Evolutionary conservation across 352 stramenopile species (phyloP), one percentile per base, ranked within the genome.

Genomic region (Phytophthora palmivora): DNA sequence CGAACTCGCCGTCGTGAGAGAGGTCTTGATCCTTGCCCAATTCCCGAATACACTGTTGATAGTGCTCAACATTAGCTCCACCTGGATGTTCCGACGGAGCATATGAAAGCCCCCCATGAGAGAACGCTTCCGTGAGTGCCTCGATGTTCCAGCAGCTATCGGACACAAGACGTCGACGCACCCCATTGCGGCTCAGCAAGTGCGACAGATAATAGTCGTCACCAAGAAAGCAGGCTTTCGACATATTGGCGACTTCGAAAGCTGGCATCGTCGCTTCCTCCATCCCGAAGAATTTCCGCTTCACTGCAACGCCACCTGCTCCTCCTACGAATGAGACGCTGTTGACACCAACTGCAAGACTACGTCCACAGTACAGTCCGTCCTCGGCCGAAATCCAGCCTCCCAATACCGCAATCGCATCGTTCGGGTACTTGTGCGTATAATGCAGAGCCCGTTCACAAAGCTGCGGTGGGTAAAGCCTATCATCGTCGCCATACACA

Each of bases 141-240:
- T 79, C 41, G 6, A 83, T 76, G 30, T 77, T 75, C 78, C 77
- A 87, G 53, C 77, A 87, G 37, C 69, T 83, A 59, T 87, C 78
- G 1, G 67, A 74, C 16, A 87, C 78, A 8, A 87, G 48, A 4
- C 78, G 78, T 28, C 72, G 61, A 22, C 65, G 61, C 8, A 87
- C 63, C 3, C 65, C 45, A 21, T 79, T 75, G 16, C 50, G 55
- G 19, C 75, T 84, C 1, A 87, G 37, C 38, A 87, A 49, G 18
- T 80, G 72, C 2, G 78, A 87, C 28, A 87, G 39, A 58, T 82
- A 87, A 39, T 74, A 87, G 47, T 87, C 74, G 39, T 87, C 74
- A 0, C 78, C 75, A 0, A 87, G 44, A 42, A 76, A 84, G 49
- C 78, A 84, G 14, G 72, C 60, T 30, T 79, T 82, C 3, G 72